These are phyloP conservation scores for Ophiostoma australiae DNA, from an alignment of 2,329 filamentous ascomycete genomes.

Conservation along the genomic window DNA sequence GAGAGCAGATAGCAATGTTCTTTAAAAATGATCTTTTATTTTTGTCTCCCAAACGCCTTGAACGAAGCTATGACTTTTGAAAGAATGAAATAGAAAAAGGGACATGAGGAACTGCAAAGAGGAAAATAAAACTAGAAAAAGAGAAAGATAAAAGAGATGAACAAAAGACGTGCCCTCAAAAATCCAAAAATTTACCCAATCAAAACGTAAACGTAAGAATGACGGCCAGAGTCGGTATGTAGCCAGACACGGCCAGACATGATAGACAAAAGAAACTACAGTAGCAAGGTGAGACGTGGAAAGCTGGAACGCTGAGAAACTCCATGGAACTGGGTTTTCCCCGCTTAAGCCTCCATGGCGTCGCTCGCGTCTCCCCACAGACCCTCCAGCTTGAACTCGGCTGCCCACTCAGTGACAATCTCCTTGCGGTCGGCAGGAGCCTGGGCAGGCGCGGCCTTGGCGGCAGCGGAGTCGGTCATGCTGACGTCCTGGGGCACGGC, in stretches of 20 bases:
- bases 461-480: slow-evolving; percentile 9
- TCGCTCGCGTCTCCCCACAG: slow-evolving; percentile 68
- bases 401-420: slow-evolving; percentile 87
- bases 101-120: neutral
- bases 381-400: slow-evolving; percentile 92
- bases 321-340: neutral
- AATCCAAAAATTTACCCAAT: slow-evolving; percentile 9
- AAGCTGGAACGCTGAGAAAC: neutral
- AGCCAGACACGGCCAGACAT: slow-evolving; percentile 4
- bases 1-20: neutral
- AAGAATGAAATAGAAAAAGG: neutral
- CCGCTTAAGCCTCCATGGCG: slow-evolving; percentile 48
- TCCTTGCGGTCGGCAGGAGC: slow-evolving; percentile 64
- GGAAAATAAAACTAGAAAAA: neutral
- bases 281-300: too few species aligned
- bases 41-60: slow-evolving; percentile 23
- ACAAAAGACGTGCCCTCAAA: slow-evolving; percentile 10
- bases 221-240: slow-evolving; percentile 8
- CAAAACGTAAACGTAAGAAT: slow-evolving; percentile 15
- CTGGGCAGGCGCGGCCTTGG: slow-evolving; percentile 30
- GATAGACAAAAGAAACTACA: slow-evolving; percentile 10
- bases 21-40: slow-evolving; percentile 10
- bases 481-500: slow-evolving; percentile 34
- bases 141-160: slow-evolving; percentile 2
- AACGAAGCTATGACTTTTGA: slow-evolving; percentile 14